Evolutionary conservation across 495 filamentous ascomycete species (phyloP).

Genomic region (Penicillium chermesinum): DNA sequence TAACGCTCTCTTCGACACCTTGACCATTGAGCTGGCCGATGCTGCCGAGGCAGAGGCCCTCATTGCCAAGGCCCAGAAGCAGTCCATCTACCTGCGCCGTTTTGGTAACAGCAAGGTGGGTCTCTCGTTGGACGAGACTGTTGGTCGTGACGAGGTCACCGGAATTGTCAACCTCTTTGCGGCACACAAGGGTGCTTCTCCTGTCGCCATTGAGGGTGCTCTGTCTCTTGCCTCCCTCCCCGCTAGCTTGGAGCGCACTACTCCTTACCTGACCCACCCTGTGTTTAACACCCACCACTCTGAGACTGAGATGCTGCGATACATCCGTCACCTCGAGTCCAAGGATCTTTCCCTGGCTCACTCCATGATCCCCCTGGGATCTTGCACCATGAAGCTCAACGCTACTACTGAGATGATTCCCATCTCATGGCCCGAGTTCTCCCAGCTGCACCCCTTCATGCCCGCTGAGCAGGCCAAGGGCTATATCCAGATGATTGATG

Average conservation of each 20-base stretch:
- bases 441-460: slow-evolving; percentile 80
- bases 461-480: slow-evolving; percentile 59
- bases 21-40: slow-evolving; percentile 56
- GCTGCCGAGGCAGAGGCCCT: slow-evolving; percentile 45
- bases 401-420: slow-evolving; percentile 92
- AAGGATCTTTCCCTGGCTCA: slow-evolving; percentile 93
- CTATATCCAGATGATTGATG: slow-evolving; percentile 63
- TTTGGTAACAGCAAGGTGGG: slow-evolving; percentile 57
- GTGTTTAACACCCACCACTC: slow-evolving; percentile 98
- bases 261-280: slow-evolving; percentile 78
- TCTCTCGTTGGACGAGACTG: slow-evolving; percentile 71
- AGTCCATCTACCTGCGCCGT: slow-evolving; percentile 59
- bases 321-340: slow-evolving; percentile 91
- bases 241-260: slow-evolving; percentile 62
- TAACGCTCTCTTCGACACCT: slow-evolving; percentile 71
- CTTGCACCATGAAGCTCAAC: slow-evolving; percentile 99
- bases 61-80: slow-evolving; percentile 42
- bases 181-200: slow-evolving; percentile 30
- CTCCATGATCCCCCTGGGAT: slow-evolving; percentile 99
- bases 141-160: slow-evolving; percentile 54
- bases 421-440: slow-evolving; percentile 79
- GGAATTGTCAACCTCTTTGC: slow-evolving; percentile 57
- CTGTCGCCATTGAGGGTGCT: slow-evolving; percentile 37
- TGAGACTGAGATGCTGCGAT: slow-evolving; percentile 91
- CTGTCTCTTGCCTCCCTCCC: slow-evolving; percentile 50